Percentiles rank a stretch among this genome's conserved stretches.
These are phyloP conservation scores for Aspergillus neoniger DNA, from an alignment of 2,329 filamentous ascomycete genomes.

Conservation along the genomic window DNA sequence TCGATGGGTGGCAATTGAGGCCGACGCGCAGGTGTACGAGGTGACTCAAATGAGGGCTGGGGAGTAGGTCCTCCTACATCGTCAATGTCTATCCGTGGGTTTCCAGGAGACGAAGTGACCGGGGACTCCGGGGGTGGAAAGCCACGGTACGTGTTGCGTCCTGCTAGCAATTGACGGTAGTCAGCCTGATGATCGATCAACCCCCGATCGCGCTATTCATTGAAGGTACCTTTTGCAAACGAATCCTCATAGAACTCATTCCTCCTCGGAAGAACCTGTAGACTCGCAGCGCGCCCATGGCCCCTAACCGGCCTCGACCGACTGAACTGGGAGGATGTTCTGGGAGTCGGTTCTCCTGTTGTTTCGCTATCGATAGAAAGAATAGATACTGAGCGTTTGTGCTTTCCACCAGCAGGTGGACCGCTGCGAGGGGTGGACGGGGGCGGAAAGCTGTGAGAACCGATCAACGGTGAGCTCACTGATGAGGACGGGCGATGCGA, in stretches of 20 bases:
- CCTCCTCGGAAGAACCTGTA: slow-evolving; percentile 68
- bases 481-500: slow-evolving; percentile 45
- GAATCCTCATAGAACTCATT: slow-evolving; percentile 44
- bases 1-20: slow-evolving; percentile 43
- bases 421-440: slow-evolving; percentile 36
- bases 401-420: slow-evolving; percentile 54
- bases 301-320: slow-evolving; percentile 59
- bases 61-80: slow-evolving; percentile 35
- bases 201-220: no score
- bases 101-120: slow-evolving; percentile 29
- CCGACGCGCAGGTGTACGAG: slow-evolving; percentile 43
- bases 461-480: slow-evolving; percentile 40
- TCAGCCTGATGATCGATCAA: neutral
- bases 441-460: slow-evolving; percentile 46
- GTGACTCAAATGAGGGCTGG: slow-evolving; percentile 39
- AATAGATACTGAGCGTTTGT: slow-evolving; percentile 78
- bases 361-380: slow-evolving; percentile 68
- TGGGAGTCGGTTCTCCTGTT: slow-evolving; percentile 33
- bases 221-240: slow-evolving; percentile 40
- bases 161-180: slow-evolving; percentile 26
- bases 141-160: slow-evolving; percentile 37
- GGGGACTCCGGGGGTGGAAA: slow-evolving; percentile 35
- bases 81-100: slow-evolving; percentile 38
- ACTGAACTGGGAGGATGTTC: slow-evolving; percentile 36
- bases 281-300: slow-evolving; percentile 76